Conservation (phyloP, 768 basidiomycete species). For the Myochromella boudieri region DNA sequence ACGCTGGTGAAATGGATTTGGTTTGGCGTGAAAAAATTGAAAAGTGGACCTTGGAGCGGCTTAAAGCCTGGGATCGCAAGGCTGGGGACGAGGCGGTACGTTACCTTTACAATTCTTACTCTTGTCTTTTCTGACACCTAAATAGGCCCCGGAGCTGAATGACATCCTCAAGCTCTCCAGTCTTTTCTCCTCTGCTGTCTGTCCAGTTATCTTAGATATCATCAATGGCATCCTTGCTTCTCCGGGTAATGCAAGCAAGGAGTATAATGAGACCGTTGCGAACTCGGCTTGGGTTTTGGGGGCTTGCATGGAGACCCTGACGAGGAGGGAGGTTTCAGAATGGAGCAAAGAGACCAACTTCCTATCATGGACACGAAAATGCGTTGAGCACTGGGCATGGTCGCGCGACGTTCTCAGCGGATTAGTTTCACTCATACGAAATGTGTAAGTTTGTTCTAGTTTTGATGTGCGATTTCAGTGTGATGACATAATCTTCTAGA, state of each 20-base stretch:
- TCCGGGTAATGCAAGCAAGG: constrained; percentile 20
- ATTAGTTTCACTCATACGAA: constrained; percentile 45
- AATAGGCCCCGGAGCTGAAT: constrained; percentile 50
- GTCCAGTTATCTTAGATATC: constrained; percentile 42
- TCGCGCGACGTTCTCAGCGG: constrained; percentile 56
- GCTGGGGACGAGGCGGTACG: constrained; percentile 41
- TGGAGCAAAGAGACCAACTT: constrained; percentile 53
- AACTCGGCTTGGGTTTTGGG: constrained; percentile 58
- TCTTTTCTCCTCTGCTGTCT: constrained; percentile 47
- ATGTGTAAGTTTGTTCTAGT: constrained; percentile 37
- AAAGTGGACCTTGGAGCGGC: constrained; percentile 42
- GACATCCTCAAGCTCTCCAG: constrained; percentile 53
- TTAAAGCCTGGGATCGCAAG: constrained; percentile 41
- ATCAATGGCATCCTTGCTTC: constrained; percentile 39
- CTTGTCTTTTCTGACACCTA: constrained; percentile 1
- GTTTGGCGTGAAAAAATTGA: constrained; percentile 60
- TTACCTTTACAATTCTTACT: background rate
- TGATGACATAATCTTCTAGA: constrained; percentile 14
- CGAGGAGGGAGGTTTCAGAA: constrained; percentile 38
- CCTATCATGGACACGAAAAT: constrained; percentile 43
- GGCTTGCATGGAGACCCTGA: constrained; percentile 56
- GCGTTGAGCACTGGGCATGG: constrained; percentile 55
- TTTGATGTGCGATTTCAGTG: background rate
- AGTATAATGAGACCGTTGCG: constrained; percentile 24
- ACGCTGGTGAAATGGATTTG: constrained; percentile 46